Base-by-base conservation (phyloP, 805 yeast genomes). In the Wickerhamiella qilinensis region DNA sequence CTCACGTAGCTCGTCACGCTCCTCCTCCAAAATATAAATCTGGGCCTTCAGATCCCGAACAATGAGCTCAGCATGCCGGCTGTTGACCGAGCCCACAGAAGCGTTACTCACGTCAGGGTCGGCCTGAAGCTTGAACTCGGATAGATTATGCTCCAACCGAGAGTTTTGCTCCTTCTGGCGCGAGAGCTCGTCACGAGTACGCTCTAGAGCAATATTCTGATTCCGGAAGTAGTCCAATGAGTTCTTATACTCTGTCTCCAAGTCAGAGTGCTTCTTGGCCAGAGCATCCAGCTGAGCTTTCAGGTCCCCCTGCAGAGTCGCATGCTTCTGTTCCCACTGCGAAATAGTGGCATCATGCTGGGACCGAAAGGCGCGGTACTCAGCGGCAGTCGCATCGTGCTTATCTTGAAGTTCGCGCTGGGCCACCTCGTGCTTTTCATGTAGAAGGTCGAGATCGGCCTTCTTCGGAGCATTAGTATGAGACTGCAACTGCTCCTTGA, bases 11-110 rank as follows among this genome's bases (percentile, higher is more conserved):
- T 76, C 79, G 52, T 84, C 91, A 46, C 93, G 69, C 58, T 84
- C 95, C 58, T 83, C 88, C 50, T 75, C 75, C 46, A 78, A 68
- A 40, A 84, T 79, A 50, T 70, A 78, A 46, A 84, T 63, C 54
- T 83, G 93, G 3, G 94, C 94, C 51, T 82, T 81, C 48, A 84
- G 60, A 49, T 84, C 94, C 49, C 80, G 75, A 33, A 84, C 68
- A 57, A 77, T 80, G 62, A 83, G 67, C 44, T 75, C 79, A 51
- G 69, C 80, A 46, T 78, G 84, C 34, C 80, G 54, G 17, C 43
- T 37, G 31, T 45, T 47, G 25, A 44, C 55, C 17, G 59, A 40
- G 21, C 51, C 57, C 21, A 54, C 44, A 19, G 58, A 45, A 20
- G 38, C 50, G n/a, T 51, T 58, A 21, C 54, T 57, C 16, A 50